Evolutionary conservation across 345 rosid species (phyloP).

Genomic region (Laguncularia racemosa): DNA sequence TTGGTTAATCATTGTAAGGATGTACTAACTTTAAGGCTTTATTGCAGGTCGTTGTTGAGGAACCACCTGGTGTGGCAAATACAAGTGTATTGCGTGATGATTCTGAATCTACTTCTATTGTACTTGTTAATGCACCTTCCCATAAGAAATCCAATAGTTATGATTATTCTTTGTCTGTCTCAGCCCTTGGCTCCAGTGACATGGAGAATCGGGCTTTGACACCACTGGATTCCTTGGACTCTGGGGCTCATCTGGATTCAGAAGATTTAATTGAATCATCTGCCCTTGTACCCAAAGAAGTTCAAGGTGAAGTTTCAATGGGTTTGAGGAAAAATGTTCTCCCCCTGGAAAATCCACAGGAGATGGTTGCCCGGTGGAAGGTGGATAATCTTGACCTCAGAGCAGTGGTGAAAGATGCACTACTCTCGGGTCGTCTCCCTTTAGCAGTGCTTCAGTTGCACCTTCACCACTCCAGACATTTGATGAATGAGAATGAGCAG

Average conservation of each 20-base stretch:
- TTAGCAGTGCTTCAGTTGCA: conserved; percentile 95
- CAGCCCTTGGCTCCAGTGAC: conserved; percentile 13
- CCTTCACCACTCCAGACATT: conserved; percentile 72
- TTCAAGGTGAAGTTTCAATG: conserved; percentile 6
- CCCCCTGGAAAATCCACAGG: conserved; percentile 85
- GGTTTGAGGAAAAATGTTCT: conserved; percentile 37
- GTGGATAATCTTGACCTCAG: conserved; percentile 68
- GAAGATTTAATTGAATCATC: conserved; percentile 44
- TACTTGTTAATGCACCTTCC: conserved; percentile 31
- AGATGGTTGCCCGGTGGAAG: conserved; percentile 99
- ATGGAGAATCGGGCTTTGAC: conserved; percentile 52
- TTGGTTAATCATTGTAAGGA: conserved; percentile 12
- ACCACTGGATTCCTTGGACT: conserved; percentile 33
- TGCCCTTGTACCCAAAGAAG: conserved; percentile 41
- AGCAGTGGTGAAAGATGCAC: conserved; percentile 90
- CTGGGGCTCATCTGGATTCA: conserved; percentile 24
- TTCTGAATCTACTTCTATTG: conserved; percentile 39
- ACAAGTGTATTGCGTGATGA: conserved; percentile 34
- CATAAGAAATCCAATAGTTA: conserved; percentile 24
- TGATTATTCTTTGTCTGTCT: conserved; percentile 23
- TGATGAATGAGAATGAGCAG: conserved; percentile 38
- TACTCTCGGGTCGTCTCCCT: conserved; percentile 90
- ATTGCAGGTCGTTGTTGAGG: conserved; percentile 47
- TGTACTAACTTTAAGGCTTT: conserved; percentile 14
- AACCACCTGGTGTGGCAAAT: conserved; percentile 33